Conservation (phyloP, 345 rosid genomes). For the Brassica napus region Da-Ae NC_063451.1:35632001-35632500, state of each 20-base stretch:
- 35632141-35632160: not conserved
- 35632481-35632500: slow-evolving; percentile 55
- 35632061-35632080: not conserved
- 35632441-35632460: slow-evolving; percentile 77
- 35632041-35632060: not conserved
- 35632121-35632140: not conserved
- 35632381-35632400: slow-evolving; percentile 22
- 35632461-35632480: slow-evolving; percentile 67
- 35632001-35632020: slow-evolving; percentile 2
- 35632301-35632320: not conserved
- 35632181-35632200: not conserved
- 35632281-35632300: not conserved
- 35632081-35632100: not conserved
- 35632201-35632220: not conserved
- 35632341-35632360: too few species aligned
- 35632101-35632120: not conserved
- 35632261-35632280: not conserved
- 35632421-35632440: slow-evolving; percentile 83
- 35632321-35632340: not conserved
- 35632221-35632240: not conserved
- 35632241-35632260: not conserved
- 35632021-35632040: slow-evolving; percentile 5
- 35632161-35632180: slow-evolving; percentile 19
- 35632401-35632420: slow-evolving; percentile 35
- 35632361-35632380: slow-evolving; percentile 6